Evolutionary conservation across 2,329 filamentous ascomycete species (phyloP), one percentile per base, ranked within the genome.

Genomic region (Botrytis tulipae): DNA sequence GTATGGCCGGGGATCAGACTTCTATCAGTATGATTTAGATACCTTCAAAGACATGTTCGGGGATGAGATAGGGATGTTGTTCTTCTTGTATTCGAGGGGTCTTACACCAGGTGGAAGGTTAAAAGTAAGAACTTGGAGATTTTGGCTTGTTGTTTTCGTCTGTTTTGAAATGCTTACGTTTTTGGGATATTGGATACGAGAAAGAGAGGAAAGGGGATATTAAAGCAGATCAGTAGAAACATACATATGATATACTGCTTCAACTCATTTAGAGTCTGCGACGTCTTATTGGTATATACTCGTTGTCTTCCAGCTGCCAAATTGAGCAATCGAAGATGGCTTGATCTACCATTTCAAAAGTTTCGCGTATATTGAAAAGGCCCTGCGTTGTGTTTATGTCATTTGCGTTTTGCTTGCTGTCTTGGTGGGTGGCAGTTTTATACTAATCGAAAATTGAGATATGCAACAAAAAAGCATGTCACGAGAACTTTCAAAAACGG

Each of bases 31-130:
- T 42, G 59, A 65, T 51, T 14, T 71, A 18, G 22, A 62, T 3
- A 71, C 59, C 1, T 71, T 71, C 22, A 71, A 54, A 62, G 16
- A 29, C 1, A 63, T 71, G 14, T 71, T 71, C 63, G 59, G 59
- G 10, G 25, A 63, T 46, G 69, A 63, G 25, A 12, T 54, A 18
- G 59, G 59, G 3, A 63, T 71, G 69, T 4, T 71, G 12, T 71
- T 54, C 40, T 71, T 16, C 35, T 54, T 71, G 25, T 63, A 71
- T 54, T 46, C 69, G 4, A 62, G 42, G 44, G 32, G 32, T 4
- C 22, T 62, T 20, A 62, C 46, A 40, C 59, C 44, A 10, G 44
- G 44, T 14, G 57, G 32, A 22, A 40, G 0, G 12, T 1, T 29
- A 35, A 29, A 2, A n/a, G 4, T 0, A 4, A 0, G 5, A 20